phyloP scores from a whole-genome alignment of 129 eudicot genomes.

The Calendula officinalis region DNA sequence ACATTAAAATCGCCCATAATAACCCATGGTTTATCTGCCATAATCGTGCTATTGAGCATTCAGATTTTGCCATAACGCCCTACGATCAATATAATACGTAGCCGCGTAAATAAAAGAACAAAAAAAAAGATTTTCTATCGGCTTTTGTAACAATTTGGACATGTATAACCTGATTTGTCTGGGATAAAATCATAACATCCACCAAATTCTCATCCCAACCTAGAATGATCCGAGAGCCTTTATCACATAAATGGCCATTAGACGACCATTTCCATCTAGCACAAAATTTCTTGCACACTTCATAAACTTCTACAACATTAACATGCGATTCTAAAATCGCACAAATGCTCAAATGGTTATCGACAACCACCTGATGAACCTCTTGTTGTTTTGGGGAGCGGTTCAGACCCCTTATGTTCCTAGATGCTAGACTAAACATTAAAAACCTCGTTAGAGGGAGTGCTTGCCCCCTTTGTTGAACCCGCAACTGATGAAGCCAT shows the following conservation, averaged over 20 bases:
- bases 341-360: not conserved
- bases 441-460: not conserved
- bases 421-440: not conserved
- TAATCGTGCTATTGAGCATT: not conserved
- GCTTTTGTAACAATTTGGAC: accelerated
- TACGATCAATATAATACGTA: not conserved
- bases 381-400: not conserved
- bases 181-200: too few species aligned
- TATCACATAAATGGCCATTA: too few species aligned
- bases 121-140: too few species aligned
- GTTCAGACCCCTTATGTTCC: constrained; percentile 3
- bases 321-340: not conserved
- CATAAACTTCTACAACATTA: not conserved
- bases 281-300: too few species aligned
- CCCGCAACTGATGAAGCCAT: too few species aligned
- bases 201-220: too few species aligned
- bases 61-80: not conserved
- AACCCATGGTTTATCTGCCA: not conserved
- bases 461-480: constrained; percentile 9
- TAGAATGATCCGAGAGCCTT: too few species aligned
- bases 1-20: not conserved
- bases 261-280: too few species aligned
- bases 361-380: not conserved
- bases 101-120: not conserved
- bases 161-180: not conserved